These are phyloP conservation scores for Psilocybe azurescens DNA, from an alignment of 768 basidiomycete species.

Conservation along the genomic window DNA sequence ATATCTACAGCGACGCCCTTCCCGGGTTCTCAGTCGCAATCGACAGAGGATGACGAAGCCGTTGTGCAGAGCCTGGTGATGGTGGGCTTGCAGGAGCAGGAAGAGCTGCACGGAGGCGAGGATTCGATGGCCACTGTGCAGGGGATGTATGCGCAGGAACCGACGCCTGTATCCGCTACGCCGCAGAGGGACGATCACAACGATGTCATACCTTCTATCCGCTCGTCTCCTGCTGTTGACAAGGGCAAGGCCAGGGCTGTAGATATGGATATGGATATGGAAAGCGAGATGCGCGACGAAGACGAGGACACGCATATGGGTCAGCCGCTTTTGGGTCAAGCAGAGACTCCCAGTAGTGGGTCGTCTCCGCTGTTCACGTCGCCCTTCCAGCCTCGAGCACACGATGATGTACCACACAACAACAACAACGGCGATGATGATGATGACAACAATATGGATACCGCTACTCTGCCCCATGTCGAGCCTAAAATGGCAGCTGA, in stretches of 20 bases:
- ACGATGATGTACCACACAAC: background rate
- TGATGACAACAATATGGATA: background rate
- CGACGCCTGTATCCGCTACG: background rate
- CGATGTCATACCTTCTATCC: background rate
- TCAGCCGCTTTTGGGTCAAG: background rate
- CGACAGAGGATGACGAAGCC: background rate
- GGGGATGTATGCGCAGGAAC: background rate
- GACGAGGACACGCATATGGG: too few relatives aligned
- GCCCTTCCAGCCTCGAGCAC: background rate
- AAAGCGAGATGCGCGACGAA: background rate
- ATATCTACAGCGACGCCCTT: background rate
- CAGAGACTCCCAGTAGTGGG: background rate
- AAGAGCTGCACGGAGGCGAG: background rate
- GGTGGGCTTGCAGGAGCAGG: background rate
- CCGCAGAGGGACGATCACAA: background rate
- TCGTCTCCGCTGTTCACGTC: constrained; percentile 13
- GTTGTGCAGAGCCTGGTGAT: background rate
- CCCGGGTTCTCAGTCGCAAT: background rate
- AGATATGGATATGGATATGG: background rate
- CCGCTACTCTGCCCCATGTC: background rate
- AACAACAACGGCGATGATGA: background rate
- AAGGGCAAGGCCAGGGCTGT: background rate
- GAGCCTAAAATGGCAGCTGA: background rate
- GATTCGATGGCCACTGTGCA: background rate
- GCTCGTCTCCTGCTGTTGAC: background rate